Evolutionary conservation across 2,329 filamentous ascomycete species (phyloP).

Genomic region (Rutstroemia sp.): DNA sequence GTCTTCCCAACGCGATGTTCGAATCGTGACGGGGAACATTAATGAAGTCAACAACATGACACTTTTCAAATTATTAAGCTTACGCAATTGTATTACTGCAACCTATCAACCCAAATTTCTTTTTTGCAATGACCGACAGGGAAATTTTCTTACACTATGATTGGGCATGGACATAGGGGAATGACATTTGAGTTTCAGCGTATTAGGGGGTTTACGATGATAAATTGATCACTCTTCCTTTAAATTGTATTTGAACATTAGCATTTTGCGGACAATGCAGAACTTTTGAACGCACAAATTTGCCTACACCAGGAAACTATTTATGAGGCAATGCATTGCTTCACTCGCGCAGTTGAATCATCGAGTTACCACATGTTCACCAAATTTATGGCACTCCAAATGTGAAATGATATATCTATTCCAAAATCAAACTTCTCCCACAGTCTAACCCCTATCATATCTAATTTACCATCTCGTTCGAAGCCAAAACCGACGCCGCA

Average conservation of each 20-base stretch:
- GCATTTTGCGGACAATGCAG: neutral
- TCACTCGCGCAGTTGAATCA: too few relatives aligned
- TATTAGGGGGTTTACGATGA: slow-evolving; percentile 8
- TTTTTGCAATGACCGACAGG: slow-evolving; percentile 1
- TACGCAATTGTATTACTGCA: slow-evolving; percentile 10
- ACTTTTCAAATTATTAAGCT: neutral
- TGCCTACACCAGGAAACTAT: neutral
- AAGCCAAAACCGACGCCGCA: too few relatives aligned
- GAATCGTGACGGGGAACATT: neutral
- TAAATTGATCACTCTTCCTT: neutral
- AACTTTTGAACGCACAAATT: neutral
- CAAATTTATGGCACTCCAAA: too few relatives aligned
- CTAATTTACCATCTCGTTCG: too few relatives aligned
- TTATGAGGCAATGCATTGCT: neutral
- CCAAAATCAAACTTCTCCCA: too few relatives aligned
- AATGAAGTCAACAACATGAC: neutral
- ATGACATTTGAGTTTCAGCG: neutral
- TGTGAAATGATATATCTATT: too few relatives aligned
- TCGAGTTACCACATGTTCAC: too few relatives aligned
- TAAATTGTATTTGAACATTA: slow-evolving; percentile 8
- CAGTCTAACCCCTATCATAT: too few relatives aligned
- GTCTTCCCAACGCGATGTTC: neutral
- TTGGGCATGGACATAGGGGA: neutral
- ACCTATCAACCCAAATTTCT: slow-evolving; percentile 1
- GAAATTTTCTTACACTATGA: slow-evolving; percentile 3